A percentile compares a stretch with the other conserved stretches of the same genome.
These are phyloP conservation scores for Amanita pseudoporphyria DNA, from an alignment of 768 basidiomycete species.

Conservation along the genomic window DNA sequence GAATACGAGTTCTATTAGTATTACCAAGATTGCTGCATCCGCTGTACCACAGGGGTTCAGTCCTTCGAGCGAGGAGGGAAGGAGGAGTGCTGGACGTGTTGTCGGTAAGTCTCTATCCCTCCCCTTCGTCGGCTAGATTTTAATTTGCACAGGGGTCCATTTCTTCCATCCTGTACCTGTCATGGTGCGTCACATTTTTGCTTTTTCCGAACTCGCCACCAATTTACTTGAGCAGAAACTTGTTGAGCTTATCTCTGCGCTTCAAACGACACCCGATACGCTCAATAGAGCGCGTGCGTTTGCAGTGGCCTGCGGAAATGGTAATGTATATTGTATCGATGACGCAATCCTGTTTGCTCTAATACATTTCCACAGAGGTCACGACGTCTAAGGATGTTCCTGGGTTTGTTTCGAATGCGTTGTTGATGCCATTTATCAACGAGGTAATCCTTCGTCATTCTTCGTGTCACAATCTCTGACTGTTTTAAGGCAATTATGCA, in stretches of 20 bases:
- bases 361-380: constrained; percentile 52
- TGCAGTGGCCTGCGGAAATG: constrained; percentile 86
- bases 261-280: constrained; percentile 78
- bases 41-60: constrained; percentile 51
- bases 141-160: constrained; percentile 53
- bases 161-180: constrained; percentile 98
- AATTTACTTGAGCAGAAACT: constrained; percentile 48
- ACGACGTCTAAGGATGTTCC: constrained; percentile 88
- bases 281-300: constrained; percentile 72
- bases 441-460: constrained; percentile 39
- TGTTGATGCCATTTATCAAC: constrained; percentile 96
- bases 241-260: constrained; percentile 89
- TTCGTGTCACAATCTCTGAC: constrained; percentile 1
- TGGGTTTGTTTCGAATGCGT: constrained; percentile 90
- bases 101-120: constrained; percentile 46
- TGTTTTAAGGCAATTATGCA: constrained; percentile 76
- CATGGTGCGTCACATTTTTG: constrained; percentile 48
- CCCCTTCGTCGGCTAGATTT: neutral
- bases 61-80: constrained; percentile 55
- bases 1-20: constrained; percentile 91
- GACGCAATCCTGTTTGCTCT: neutral
- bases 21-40: constrained; percentile 87
- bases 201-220: neutral
- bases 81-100: constrained; percentile 58
- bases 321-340: constrained; percentile 24